These are phyloP conservation scores for Coriolopsis trogii DNA, from an alignment of 1,284 basidiomycete genomes.

Conservation along the genomic window DNA sequence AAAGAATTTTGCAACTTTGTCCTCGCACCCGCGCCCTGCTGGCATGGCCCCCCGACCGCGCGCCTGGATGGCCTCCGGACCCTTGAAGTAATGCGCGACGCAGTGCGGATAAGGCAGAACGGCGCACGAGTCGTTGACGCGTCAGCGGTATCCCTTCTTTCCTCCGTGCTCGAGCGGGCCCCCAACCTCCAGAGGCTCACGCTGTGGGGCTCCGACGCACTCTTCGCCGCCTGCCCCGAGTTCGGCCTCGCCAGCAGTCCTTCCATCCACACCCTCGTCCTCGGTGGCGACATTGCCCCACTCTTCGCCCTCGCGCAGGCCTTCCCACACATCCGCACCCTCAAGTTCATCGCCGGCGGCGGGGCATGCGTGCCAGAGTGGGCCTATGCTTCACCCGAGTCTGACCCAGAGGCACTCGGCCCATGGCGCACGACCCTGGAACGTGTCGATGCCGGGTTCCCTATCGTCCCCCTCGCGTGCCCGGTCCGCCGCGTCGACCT, in stretches of 20 bases:
- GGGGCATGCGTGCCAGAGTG: conserved; percentile 20
- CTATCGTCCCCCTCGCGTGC: conserved; percentile 18
- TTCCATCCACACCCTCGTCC: conserved; percentile 20
- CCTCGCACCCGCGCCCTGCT: conserved; percentile 17
- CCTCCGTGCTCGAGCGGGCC: conserved; percentile 15
- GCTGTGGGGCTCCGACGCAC: conserved; percentile 23
- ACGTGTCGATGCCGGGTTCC: conserved; percentile 16
- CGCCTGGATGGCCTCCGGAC: conserved; percentile 16
- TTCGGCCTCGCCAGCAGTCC: conserved; percentile 15
- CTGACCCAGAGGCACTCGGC: conserved; percentile 4
- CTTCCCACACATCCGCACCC: conserved; percentile 21
- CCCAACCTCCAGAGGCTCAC: conserved; percentile 21
- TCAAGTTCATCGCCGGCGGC: conserved; percentile 20
- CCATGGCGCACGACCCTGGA: conserved; percentile 15
- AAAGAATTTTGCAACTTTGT: conserved; percentile 24
- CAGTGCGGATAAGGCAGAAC: conserved; percentile 16
- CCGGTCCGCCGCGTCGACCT: conserved; percentile 18
- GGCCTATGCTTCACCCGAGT: conserved; percentile 8
- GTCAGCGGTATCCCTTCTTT: conserved; percentile 15
- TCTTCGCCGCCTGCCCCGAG: conserved; percentile 21
- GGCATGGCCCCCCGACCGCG: conserved; percentile 18
- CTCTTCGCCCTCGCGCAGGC: conserved; percentile 19
- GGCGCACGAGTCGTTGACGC: conserved; percentile 17
- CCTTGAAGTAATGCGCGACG: conserved; percentile 24
- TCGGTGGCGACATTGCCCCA: conserved; percentile 22